Percentiles rank a stretch among this genome's conserved stretches.
These are phyloP conservation scores for Boletus semigastroideus DNA, from an alignment of 1,284 basidiomycete species.

Conservation along the genomic window DNA sequence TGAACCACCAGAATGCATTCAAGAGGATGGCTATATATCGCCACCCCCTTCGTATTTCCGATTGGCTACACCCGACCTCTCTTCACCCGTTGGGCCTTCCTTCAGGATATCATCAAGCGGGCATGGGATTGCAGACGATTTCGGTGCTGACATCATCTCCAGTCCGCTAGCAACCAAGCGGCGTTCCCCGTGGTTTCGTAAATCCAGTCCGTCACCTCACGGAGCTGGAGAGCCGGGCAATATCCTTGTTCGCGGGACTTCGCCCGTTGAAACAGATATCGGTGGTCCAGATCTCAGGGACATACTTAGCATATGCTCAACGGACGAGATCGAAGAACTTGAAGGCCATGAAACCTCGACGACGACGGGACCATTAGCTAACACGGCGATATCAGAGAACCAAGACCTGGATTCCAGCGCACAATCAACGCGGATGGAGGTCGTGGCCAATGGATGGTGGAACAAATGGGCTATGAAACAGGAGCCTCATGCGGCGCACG, in stretches of 20 bases:
- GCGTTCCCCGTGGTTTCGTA: conserved; percentile 19
- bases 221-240: conserved; percentile 9
- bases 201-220: conserved; percentile 6
- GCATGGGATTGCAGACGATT: conserved; percentile 37
- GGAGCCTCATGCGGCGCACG: conserved; percentile 16
- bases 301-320: conserved; percentile 42
- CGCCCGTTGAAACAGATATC: conserved; percentile 18
- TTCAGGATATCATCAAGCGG: conserved; percentile 12
- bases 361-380: neutral
- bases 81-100: conserved; percentile 49
- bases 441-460: conserved; percentile 62
- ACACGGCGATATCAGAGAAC: conserved; percentile 17
- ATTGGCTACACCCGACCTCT: conserved; percentile 56
- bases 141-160: conserved; percentile 59
- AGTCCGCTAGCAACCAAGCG: conserved; percentile 49
- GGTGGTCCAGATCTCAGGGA: conserved; percentile 48
- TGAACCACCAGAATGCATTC: conserved; percentile 38
- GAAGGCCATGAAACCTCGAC: conserved; percentile 20
- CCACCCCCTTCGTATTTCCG: conserved; percentile 55
- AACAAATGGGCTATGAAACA: conserved; percentile 47
- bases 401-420: conserved; percentile 23
- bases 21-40: conserved; percentile 78
- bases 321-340: conserved; percentile 49
- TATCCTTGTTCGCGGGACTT: conserved; percentile 40
- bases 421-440: conserved; percentile 37